Conservation (phyloP, 352 stramenopile genomes). For the Pythium insidiosum region DNA sequence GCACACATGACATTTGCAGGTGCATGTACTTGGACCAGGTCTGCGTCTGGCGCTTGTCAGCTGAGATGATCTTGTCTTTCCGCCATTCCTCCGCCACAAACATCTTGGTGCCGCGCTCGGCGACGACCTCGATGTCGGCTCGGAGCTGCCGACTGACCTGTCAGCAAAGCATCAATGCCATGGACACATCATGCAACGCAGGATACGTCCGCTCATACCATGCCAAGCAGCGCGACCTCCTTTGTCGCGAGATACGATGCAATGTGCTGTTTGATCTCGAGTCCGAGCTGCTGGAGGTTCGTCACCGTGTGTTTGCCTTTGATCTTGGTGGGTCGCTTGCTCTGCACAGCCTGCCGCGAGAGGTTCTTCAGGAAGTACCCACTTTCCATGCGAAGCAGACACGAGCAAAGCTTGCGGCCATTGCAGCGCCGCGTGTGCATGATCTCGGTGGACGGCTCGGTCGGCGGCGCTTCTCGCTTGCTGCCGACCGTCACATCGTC, state of each 20-base stretch:
- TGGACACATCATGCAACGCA: neutral
- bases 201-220: constrained; percentile 27
- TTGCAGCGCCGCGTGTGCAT: constrained; percentile 63
- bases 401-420: constrained; percentile 53
- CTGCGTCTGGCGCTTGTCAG: constrained; percentile 30
- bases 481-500: no score
- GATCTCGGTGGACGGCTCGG: constrained; percentile 8
- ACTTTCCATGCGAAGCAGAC: constrained; percentile 56
- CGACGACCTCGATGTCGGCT: constrained; percentile 38
- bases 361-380: constrained; percentile 63
- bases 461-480: neutral
- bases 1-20: constrained; percentile 57
- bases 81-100: constrained; percentile 28
- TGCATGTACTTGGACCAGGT: constrained; percentile 65
- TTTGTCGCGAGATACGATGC: constrained; percentile 28
- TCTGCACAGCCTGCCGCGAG: constrained; percentile 22
- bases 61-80: constrained; percentile 32
- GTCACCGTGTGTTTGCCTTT: constrained; percentile 16
- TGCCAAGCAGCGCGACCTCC: constrained; percentile 39
- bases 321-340: neutral
- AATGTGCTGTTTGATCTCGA: constrained; percentile 40
- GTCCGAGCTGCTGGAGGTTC: constrained; percentile 42
- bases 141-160: constrained; percentile 42
- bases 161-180: constrained; percentile 6
- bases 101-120: constrained; percentile 25